These are phyloP conservation scores for Populus tomentosa DNA, from an alignment of 441 rosid genomes.

Conservation along the genomic window DNA sequence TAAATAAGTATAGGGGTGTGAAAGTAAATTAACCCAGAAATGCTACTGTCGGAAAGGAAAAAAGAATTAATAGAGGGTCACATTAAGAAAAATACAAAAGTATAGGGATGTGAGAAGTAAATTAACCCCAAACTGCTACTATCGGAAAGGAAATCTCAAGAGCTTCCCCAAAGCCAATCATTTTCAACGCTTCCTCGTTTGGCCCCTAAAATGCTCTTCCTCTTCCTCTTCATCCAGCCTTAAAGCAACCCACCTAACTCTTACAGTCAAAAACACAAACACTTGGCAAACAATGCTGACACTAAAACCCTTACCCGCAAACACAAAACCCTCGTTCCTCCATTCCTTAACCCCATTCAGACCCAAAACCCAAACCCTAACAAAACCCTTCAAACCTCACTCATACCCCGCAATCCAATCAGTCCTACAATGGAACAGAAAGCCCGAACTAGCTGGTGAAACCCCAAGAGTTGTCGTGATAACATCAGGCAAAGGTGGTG, in stretches of 20 bases:
- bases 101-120: not conserved
- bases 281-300: constrained; percentile 40
- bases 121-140: too few species aligned
- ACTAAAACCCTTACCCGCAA: constrained; percentile 30
- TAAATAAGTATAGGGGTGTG: not conserved
- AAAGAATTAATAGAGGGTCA: not conserved
- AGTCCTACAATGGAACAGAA: constrained; percentile 81
- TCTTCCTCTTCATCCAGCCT: not conserved
- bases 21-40: not conserved
- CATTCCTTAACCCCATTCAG: constrained; percentile 21
- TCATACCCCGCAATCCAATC: constrained; percentile 31
- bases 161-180: not conserved
- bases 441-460: constrained; percentile 85
- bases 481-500: constrained; percentile 96
- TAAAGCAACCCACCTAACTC: not conserved
- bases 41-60: too few species aligned
- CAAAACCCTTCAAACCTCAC: constrained; percentile 22
- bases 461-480: constrained; percentile 94
- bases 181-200: not conserved
- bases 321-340: constrained; percentile 27
- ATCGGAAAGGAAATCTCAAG: too few species aligned
- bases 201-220: not conserved
- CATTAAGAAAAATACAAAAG: not conserved
- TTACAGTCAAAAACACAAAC: not conserved
- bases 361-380: constrained; percentile 24